These are phyloP conservation scores for Cyclotella atomus DNA, from an alignment of 108 stramenopile genomes.

Conservation along the genomic window DNA sequence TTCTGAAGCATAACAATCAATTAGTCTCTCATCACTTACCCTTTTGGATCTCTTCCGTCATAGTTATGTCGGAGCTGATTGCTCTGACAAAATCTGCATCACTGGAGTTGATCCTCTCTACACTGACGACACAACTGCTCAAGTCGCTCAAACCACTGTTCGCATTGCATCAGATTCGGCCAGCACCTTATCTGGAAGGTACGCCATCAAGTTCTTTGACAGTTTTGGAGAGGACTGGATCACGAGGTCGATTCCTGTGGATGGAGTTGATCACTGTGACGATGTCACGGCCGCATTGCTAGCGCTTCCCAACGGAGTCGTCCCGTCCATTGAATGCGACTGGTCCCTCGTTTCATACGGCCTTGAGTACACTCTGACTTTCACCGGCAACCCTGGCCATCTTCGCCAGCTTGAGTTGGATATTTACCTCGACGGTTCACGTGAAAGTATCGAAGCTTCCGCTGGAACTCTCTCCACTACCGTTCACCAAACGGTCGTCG, in stretches of 20 bases:
- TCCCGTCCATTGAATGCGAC: constrained; percentile 55
- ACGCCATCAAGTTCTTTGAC: constrained; percentile 73
- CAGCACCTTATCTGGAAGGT: constrained; percentile 55
- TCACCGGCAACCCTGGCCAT: constrained; percentile 55
- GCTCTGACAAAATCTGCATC: constrained; percentile 59
- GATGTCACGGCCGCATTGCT: constrained; percentile 58
- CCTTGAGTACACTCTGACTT: constrained; percentile 49
- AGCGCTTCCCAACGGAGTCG: constrained; percentile 60
- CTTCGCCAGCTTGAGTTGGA: constrained; percentile 56
- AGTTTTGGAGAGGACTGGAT: constrained; percentile 69
- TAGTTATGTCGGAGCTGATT: constrained; percentile 63
- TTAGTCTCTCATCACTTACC: not conserved
- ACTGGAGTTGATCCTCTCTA: constrained; percentile 78
- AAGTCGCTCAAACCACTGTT: constrained; percentile 57
- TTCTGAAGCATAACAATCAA: not conserved
- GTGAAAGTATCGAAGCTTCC: constrained; percentile 40
- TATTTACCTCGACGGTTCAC: constrained; percentile 55
- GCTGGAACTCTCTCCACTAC: constrained; percentile 30
- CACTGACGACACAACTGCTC: constrained; percentile 64
- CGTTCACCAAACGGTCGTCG: constrained; percentile 57
- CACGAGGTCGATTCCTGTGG: constrained; percentile 56
- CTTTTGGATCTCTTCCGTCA: too few species aligned
- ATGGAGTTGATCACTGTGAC: constrained; percentile 46
- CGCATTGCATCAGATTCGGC: constrained; percentile 44
- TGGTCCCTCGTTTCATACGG: constrained; percentile 37